Base-by-base conservation (phyloP, 805 yeast genomes). In the Zygotorulaspora chibaensis region DNA sequence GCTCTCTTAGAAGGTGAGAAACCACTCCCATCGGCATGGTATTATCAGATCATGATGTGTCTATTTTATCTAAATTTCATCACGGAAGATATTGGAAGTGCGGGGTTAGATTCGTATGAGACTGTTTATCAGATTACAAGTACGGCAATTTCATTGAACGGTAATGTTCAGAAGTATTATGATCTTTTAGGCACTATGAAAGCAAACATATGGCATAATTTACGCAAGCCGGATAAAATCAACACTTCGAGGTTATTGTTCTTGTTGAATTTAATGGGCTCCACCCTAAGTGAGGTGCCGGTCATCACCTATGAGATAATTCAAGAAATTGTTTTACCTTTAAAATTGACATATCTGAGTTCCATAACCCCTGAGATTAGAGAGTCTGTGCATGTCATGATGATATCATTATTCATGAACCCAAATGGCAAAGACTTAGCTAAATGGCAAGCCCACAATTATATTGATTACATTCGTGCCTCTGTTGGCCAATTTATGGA, bases 61-160 rank as follows among this genome's bases (percentile, higher is more conserved):
- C 39, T 63, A 6, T 58, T 46, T 39, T 42, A 50, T 36, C 20
- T 57, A 13, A 52, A 57, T 43, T 63, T 59, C 35, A 59, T 63
- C 26, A 31, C 50, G 9, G 38, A 40, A 18, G 47, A 51, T 26
- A 37, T 63, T 40, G 67, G 67, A 2, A 42, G 48, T 0, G 38
- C 39, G 3, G 67, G 63, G 1, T 63, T 64, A 34, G 51, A 56
- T 28, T 49, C 61, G 5, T 64, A 62, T 38, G 59, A 57, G 30
- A 53, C 51, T 26, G 54, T 61, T 16, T 53, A 57, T 36, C 55
- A 57, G 8, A 35, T 58, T 4, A 27, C 54, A 11, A 38, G 48
- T 25, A 30, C 42, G 11, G 61, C 53, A 2, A 27, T 56, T 17
- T 39, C 45, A 9, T 38, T 23, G 37, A 10, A 12, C 12, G 16